Base-by-base conservation (phyloP, 176 grass and related monocot species). In the Bothriochloa decipiens region DNA sequence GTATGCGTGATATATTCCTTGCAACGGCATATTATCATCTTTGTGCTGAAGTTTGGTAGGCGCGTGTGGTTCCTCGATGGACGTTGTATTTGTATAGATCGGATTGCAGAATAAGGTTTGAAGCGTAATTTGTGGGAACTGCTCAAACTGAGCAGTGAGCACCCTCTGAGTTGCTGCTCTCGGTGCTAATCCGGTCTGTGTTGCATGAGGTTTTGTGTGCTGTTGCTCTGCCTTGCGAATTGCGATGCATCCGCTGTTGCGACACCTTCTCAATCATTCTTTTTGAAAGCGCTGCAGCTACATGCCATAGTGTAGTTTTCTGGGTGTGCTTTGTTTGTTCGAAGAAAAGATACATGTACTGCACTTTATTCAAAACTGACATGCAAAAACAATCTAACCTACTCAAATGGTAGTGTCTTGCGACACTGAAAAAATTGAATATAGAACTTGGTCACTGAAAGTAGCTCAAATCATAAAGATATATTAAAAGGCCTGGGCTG, bases 361-460 rank as follows among this genome's bases (percentile, higher is more conserved):
- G 3, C 7, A 22, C 42, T 80, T 80, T 29, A 17, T 67, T 82
- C 16, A 12, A 14, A 8, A 28, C 47, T 52, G 8, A 8, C 29
- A 3, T 72, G 35, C 20, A 25, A 27, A 52, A 83, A 32, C 5
- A 1, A 83, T 33, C 5, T 64, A 18, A 6, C 75, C 29, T 33
- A 33, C 36, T 40, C 5, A 20, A 67, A 81, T 53, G 47, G n/a
- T 53, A 43, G 22, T 36, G 39, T 60, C 58, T 29, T 41, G n/a
- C n/a, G n/a, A n/a, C n/a, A n/a, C n/a, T n/a, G n/a, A n/a, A n/a
- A 65, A 75, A 15, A 5, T 28, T 74, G 58, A 80, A 53, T 29
- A 74, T 18, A 15, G 57, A 29, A 49, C 9, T 0, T 7, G 50
- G 50, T 65, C n/a, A 28, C 57, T 28, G 60, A 27, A 70, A 72